These are phyloP conservation scores for Xerocomellus intermedius DNA, from an alignment of 768 basidiomycete species.

Conservation along the genomic window DNA sequence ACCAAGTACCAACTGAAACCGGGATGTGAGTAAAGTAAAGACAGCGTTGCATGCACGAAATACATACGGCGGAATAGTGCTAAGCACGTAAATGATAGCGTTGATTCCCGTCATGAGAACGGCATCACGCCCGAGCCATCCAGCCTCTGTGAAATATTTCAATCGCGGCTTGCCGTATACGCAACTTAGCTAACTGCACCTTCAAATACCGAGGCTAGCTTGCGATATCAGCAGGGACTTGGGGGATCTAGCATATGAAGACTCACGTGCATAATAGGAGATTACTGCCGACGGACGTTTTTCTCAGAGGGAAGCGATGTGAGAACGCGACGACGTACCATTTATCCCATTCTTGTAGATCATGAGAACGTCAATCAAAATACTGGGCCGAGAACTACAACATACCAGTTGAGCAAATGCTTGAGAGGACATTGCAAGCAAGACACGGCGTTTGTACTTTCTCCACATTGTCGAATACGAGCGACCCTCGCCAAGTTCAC, in stretches of 20 bases:
- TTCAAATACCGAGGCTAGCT: constrained; percentile 84
- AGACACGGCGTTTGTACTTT: constrained; percentile 80
- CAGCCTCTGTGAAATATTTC: constrained; percentile 62
- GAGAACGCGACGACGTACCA: constrained; percentile 44
- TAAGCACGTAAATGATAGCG: constrained; percentile 73
- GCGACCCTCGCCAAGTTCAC: constrained; percentile 70
- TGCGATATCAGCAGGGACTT: constrained; percentile 10
- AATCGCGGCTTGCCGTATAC: neutral
- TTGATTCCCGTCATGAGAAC: constrained; percentile 97
- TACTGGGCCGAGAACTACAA: constrained; percentile 8
- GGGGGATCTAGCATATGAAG: neutral
- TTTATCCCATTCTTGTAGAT: constrained; percentile 85
- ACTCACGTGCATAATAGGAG: constrained; percentile 90
- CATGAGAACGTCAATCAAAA: constrained; percentile 1
- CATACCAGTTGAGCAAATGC: constrained; percentile 91
- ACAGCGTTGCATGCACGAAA: neutral
- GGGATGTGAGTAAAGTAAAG: constrained; percentile 6
- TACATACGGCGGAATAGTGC: constrained; percentile 81
- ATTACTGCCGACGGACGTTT: constrained; percentile 56
- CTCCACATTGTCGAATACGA: constrained; percentile 84
- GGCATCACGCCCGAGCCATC: constrained; percentile 92
- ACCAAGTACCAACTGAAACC: constrained; percentile 83
- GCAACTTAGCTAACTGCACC: constrained; percentile 41
- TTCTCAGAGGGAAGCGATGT: constrained; percentile 7
- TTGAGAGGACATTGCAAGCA: constrained; percentile 94